A percentile compares a stretch with the other conserved stretches of the same genome.
Evolutionary conservation across 2,329 filamentous ascomycete genomes (phyloP).

Genomic region (Diaporthe velutina): DNA sequence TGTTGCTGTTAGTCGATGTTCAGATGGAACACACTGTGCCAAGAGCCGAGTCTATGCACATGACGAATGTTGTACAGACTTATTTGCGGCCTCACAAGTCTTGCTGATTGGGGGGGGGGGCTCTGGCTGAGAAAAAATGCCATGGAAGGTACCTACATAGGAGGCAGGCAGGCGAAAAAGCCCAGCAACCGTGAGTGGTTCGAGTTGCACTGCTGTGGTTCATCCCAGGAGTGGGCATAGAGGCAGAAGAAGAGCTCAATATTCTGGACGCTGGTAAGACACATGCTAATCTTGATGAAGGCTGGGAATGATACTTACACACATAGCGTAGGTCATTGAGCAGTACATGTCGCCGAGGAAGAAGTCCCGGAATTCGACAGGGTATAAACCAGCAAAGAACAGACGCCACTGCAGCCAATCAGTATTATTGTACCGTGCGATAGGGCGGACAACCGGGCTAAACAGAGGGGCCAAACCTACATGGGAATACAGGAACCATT

Average conservation of each 20-base stretch:
- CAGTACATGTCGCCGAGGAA: slow-evolving; percentile 98
- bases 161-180: slow-evolving; percentile 86
- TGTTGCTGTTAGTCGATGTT: neutral
- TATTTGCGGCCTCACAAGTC: neutral
- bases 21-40: neutral
- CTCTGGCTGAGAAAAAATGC: neutral
- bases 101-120: neutral
- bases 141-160: slow-evolving; percentile 60
- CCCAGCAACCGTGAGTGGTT: slow-evolving; percentile 85
- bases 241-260: slow-evolving; percentile 95
- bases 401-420: slow-evolving; percentile 77
- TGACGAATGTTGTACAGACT: neutral
- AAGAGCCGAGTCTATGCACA: neutral
- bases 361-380: slow-evolving; percentile 97
- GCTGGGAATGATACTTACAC: slow-evolving; percentile 67
- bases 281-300: rapidly evolving
- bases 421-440: neutral
- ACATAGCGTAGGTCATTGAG: slow-evolving; percentile 90
- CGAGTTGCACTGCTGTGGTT: slow-evolving; percentile 85
- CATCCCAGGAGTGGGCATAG: slow-evolving; percentile 82
- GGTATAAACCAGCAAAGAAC: slow-evolving; percentile 86
- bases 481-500: slow-evolving; percentile 92
- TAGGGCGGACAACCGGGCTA: neutral
- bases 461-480: slow-evolving; percentile 62
- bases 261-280: slow-evolving; percentile 67